These are phyloP conservation scores for Plasmodium reichenowi DNA, from an alignment of 169 alveolate species.

Conservation along the genomic window DNA sequence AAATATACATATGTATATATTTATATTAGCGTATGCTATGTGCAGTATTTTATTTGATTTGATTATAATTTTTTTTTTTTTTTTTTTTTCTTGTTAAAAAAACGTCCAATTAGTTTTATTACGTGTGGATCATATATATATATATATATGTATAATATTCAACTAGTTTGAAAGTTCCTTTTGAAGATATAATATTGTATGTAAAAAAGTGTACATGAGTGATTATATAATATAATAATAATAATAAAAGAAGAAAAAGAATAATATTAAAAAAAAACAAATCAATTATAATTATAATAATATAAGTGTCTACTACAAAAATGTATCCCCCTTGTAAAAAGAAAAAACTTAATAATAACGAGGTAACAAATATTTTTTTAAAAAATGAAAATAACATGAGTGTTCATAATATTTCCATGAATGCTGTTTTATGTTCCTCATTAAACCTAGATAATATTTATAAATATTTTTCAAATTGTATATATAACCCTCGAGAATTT, in stretches of 20 bases:
- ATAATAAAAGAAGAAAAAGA: neutral
- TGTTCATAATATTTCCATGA: conserved; percentile 82
- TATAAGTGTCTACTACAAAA: neutral
- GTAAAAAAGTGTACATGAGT: no score
- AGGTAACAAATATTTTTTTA: conserved; percentile 28
- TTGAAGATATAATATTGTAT: no score
- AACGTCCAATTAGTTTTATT: no score
- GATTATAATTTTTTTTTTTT: no score
- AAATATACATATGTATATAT: no score
- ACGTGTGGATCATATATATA: no score
- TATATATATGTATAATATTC: no score
- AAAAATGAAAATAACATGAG: conserved; percentile 74
- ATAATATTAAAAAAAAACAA: conserved; percentile 7
- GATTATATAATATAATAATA: conserved; percentile 3
- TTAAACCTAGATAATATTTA: conserved; percentile 75
- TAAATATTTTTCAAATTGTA: conserved; percentile 76
- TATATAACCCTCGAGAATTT: conserved; percentile 84
- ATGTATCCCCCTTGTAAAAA: conserved; percentile 37
- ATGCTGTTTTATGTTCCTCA: conserved; percentile 80
- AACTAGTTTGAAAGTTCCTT: no score
- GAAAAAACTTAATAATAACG: conserved; percentile 25
- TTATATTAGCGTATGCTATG: no score
- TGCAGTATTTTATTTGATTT: no score
- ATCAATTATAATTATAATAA: neutral
- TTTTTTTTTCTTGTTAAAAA: no score